Conservation (phyloP, 345 rosid genomes). For the Pistacia vera region DNA sequence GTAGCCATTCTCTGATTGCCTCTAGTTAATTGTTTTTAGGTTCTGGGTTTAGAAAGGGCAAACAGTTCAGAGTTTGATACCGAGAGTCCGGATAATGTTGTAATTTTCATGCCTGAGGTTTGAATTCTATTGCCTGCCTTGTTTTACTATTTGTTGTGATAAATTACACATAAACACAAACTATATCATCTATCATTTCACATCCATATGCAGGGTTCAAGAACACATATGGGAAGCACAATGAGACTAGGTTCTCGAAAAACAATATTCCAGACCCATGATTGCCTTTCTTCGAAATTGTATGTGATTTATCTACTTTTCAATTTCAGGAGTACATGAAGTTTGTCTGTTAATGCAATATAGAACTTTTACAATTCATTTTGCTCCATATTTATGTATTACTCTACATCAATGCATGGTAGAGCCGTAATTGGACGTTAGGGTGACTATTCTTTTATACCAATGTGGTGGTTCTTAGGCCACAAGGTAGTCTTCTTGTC, state of each 20-base stretch:
- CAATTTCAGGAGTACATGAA: constrained; percentile 2
- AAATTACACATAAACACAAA: neutral
- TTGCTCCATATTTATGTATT: constrained; percentile 4
- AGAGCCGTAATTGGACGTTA: constrained; percentile 3
- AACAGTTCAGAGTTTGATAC: constrained; percentile 89
- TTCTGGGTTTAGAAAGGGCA: constrained; percentile 76
- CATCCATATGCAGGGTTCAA: constrained; percentile 66
- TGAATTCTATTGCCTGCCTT: constrained; percentile 5
- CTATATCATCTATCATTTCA: constrained; percentile 14
- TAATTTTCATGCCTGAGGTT: constrained; percentile 98
- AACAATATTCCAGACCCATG: constrained; percentile 65
- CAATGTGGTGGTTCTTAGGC: neutral
- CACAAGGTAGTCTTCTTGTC: neutral
- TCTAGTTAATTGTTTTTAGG: constrained; percentile 45
- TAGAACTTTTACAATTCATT: neutral
- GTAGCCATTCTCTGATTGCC: neutral
- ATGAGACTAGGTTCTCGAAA: constrained; percentile 95
- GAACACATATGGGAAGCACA: constrained; percentile 98
- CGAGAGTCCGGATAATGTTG: constrained; percentile 72
- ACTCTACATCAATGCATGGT: constrained; percentile 14
- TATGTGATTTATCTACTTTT: constrained; percentile 37
- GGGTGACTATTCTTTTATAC: neutral
- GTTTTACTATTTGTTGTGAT: neutral
- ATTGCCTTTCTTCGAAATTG: constrained; percentile 86
- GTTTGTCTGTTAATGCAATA: neutral